phyloP scores from a whole-genome alignment of 176 grass and related monocot genomes.

The Eremochloa ophiuroides region DNA sequence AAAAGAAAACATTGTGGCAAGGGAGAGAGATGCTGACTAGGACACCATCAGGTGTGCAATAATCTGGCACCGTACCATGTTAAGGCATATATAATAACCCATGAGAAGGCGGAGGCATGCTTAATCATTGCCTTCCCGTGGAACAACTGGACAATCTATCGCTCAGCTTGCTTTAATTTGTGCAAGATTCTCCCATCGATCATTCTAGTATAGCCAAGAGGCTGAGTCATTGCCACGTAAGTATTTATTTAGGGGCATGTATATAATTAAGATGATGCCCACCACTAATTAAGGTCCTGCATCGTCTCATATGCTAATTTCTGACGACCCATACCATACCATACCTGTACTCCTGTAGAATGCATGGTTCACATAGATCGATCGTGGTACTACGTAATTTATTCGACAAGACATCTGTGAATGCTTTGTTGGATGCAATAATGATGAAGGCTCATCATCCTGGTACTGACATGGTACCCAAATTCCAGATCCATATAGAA shows the following conservation, averaged over 20 bases:
- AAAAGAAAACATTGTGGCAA: neutral
- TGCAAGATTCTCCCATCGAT: constrained; percentile 7
- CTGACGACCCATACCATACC: neutral
- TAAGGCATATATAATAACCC: constrained; percentile 14
- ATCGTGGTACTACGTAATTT: neutral
- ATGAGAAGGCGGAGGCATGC: constrained; percentile 1
- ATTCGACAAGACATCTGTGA: neutral
- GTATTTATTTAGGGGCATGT: neutral
- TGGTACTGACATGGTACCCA: neutral
- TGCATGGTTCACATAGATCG: neutral
- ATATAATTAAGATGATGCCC: no score
- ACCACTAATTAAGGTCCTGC: neutral
- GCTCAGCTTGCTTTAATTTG: neutral
- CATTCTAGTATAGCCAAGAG: neutral
- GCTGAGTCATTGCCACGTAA: neutral
- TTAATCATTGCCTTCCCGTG: neutral
- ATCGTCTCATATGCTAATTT: neutral
- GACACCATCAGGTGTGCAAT: constrained; percentile 9
- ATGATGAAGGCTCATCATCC: constrained; percentile 7
- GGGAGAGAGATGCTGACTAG: constrained; percentile 10
- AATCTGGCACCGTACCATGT: constrained; percentile 5
- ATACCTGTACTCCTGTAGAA: no score
- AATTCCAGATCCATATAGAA: constrained; percentile 6
- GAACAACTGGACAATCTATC: constrained; percentile 13
- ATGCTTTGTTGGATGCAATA: constrained; percentile 15